Base-by-base conservation (phyloP, 495 filamentous ascomycete genomes). In the Aspergillus kassunensis region DNA sequence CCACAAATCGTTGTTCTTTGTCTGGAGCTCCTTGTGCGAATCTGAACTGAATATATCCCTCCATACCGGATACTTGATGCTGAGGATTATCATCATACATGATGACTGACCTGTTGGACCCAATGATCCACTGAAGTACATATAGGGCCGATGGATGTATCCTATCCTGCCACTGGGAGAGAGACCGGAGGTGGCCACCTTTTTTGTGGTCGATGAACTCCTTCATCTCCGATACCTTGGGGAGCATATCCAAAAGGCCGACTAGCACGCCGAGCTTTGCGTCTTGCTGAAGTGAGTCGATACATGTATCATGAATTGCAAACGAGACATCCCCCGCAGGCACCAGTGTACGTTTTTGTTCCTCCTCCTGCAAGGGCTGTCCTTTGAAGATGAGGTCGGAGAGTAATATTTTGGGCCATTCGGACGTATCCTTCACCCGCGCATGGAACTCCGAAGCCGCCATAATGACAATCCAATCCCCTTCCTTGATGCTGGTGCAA, bases 21-120 rank as follows among this genome's bases (percentile, higher is more conserved):
- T 96, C 91, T 1, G 89, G 89, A 1, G 90, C 85, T 12, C 92
- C 92, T 75, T 95, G 91, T 1, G 86, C 84, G 52, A 96, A 88
- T 31, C 88, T 78, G 59, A 96, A 97, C 63, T 96, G 89, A 20
- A 88, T 65, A 76, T 83, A 95, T 1, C 75, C 77, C 0, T 71
- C 57, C 74, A 95, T 84, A 0, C 84, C 87, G 7, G 65, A 69
- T 11, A 95, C 77, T 13, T 79, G 78, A 47, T 90, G 52, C 31
- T 70, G 64, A 11, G 57, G 58, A 16, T 73, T 48, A 15, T 69
- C 64, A 2, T 72, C 69, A 52, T 90, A 83, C 40, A 89, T 74
- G 48, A 97, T 95, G 55, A 84, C 92, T 2, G 91, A 93, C 31
- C 89, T 75, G 60, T 96, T 96, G 0, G 90, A 95, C 1, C 90